phyloP scores from a whole-genome alignment of 108 stramenopile species.

The Mediolabrus comicus region DNA sequence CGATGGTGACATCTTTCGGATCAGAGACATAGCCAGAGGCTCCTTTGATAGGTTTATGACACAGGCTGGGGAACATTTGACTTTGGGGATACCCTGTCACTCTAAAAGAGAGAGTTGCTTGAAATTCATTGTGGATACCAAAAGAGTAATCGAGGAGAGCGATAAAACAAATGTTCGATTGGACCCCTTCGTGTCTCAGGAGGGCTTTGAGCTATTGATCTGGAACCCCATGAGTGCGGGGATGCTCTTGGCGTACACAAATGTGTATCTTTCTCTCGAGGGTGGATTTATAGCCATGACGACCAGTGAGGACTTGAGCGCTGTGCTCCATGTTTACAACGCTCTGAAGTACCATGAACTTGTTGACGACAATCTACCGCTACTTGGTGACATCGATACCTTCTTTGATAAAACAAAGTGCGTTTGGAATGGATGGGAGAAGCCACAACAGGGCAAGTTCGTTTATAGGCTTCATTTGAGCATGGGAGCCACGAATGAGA shows the following conservation, averaged over 20 bases:
- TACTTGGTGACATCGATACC: background rate
- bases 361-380: slow-evolving; percentile 1
- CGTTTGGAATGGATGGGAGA: slow-evolving; percentile 10
- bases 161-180: background rate
- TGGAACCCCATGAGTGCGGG: slow-evolving; percentile 2
- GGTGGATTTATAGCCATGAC: background rate
- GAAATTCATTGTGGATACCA: background rate
- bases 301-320: background rate
- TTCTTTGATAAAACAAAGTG: background rate
- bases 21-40: background rate
- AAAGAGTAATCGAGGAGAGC: background rate
- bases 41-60: slow-evolving; percentile 6
- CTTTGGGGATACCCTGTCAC: background rate
- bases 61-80: background rate
- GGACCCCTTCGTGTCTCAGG: background rate
- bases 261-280: background rate
- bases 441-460: background rate
- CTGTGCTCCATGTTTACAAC: background rate
- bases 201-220: background rate
- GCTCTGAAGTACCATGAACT: background rate
- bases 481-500: background rate
- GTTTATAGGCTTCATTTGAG: background rate
- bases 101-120: background rate
- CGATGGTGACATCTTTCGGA: background rate
- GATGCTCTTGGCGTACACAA: background rate